Evolutionary conservation across 208 protist species (phyloP).

Genomic region (Leishmania turanica): DNA sequence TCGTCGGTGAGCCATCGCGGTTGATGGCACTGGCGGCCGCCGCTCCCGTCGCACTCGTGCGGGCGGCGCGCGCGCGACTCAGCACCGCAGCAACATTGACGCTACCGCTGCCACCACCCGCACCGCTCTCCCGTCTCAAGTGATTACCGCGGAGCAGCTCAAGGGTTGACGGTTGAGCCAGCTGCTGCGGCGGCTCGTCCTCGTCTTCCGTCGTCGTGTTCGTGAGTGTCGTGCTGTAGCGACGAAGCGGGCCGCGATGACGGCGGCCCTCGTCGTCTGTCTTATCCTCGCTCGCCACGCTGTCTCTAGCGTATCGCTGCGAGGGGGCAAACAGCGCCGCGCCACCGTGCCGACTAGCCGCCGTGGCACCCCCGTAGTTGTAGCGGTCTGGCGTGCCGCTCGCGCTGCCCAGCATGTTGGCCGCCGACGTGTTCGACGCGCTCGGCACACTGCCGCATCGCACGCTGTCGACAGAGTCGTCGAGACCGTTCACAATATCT

Average conservation of each 20-base stretch:
- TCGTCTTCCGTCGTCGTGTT: conserved; percentile 20
- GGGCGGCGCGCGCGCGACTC: conserved; percentile 3
- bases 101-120: not conserved
- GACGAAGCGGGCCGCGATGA: not conserved
- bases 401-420: not conserved
- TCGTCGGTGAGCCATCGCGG: conserved; percentile 11
- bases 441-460: conserved; percentile 12
- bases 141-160: conserved; percentile 16
- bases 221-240: conserved; percentile 17
- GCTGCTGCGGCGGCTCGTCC: not conserved
- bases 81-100: not conserved
- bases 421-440: not conserved
- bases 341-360: conserved; percentile 2
- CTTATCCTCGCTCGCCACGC: not conserved
- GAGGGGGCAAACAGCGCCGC: not conserved
- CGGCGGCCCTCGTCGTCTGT: conserved; percentile 2
- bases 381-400: not conserved
- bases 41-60: not conserved
- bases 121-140: not conserved
- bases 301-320: conserved; percentile 16
- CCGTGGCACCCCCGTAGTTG: not conserved
- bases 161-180: conserved; percentile 6
- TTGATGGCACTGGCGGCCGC: not conserved
- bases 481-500: conserved; percentile 19
- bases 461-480: conserved; percentile 32